Base-by-base conservation (phyloP, 768 basidiomycete genomes). In the Tricholoma bakamatsutake region DNA sequence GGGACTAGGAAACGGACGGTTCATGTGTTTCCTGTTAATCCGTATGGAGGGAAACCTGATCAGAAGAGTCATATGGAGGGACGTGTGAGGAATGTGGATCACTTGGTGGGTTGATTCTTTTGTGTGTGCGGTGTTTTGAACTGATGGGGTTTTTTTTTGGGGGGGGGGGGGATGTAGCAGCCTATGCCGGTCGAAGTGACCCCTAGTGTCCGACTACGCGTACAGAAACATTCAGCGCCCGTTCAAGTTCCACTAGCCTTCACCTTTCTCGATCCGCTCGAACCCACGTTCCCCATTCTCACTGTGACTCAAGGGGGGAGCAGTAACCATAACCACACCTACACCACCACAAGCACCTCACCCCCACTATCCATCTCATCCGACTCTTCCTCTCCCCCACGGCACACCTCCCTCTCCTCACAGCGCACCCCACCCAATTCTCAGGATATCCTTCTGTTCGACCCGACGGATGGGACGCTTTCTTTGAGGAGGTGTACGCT, bases 1-100 rank as follows among this genome's bases (percentile, higher is more conserved):
- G 80, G 77, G 15, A 90, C 86, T 6, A 40, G 39, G 39, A 40
- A 40, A 17, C 8, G 39, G 15, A 17, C 82, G 0, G 69, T 85
- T 17, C 90, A 93, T 69, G 70, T 92, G 0, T 93, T 90, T 64
- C 80, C 85, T 5, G 73, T 85, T 6, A 88, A 91, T 65, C 89
- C 89, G 4, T 85, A 85, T 56, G 91, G 89, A 1, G 87, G 92
- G 3, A 74, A 73, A 33, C 73, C 86, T 1, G 85, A 90, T 69
- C 69, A 80, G 33, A 67, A 67, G 33, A 85, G 87, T 49, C 85
- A 89, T 69, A 59, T 85, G 53, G 76, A 80, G 37, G 81, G 80
- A 4, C 72, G 72, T 62, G 83, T 90, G 0, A 66, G 71, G 64
- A 87, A 91, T 59, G 68, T 40, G 1, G 39, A 40, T 40, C 17